Evolutionary conservation across 305 asterid genomes (phyloP).

Genomic region (Vinca major): DNA sequence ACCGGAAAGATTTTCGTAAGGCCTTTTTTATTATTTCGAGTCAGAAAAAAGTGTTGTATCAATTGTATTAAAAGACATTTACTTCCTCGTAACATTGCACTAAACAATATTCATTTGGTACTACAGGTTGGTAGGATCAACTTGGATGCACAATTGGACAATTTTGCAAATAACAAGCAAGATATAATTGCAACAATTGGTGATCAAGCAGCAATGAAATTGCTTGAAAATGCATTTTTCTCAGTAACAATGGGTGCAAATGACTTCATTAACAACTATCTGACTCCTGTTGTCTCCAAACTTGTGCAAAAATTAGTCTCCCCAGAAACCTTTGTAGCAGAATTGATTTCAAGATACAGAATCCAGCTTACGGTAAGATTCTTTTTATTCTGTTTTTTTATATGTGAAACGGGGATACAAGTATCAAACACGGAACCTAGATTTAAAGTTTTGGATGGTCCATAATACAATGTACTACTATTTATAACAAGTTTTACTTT

Average conservation of each 20-base stretch:
- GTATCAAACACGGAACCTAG: too few species aligned
- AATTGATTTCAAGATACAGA: conserved; percentile 49
- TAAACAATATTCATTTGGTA: background rate
- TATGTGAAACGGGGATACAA: too few species aligned
- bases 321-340: conserved; percentile 43
- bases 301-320: conserved; percentile 30
- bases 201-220: conserved; percentile 22
- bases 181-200: conserved; percentile 44
- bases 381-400: background rate
- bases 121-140: conserved; percentile 56
- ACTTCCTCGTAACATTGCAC: background rate
- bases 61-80: too few species aligned
- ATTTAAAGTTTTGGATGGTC: too few species aligned
- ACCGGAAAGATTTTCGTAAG: conserved; percentile 67
- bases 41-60: background rate
- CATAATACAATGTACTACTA: too few species aligned
- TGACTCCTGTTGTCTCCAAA: conserved; percentile 35
- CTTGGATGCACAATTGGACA: conserved; percentile 66
- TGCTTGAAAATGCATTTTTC: conserved; percentile 36
- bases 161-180: conserved; percentile 54
- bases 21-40: background rate
- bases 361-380: conserved; percentile 46
- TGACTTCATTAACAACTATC: conserved; percentile 73
- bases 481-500: too few species aligned
- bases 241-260: conserved; percentile 65